phyloP scores from a whole-genome alignment of 2,329 filamentous ascomycete species.

The Microcyclospora tardicrescens region DNA sequence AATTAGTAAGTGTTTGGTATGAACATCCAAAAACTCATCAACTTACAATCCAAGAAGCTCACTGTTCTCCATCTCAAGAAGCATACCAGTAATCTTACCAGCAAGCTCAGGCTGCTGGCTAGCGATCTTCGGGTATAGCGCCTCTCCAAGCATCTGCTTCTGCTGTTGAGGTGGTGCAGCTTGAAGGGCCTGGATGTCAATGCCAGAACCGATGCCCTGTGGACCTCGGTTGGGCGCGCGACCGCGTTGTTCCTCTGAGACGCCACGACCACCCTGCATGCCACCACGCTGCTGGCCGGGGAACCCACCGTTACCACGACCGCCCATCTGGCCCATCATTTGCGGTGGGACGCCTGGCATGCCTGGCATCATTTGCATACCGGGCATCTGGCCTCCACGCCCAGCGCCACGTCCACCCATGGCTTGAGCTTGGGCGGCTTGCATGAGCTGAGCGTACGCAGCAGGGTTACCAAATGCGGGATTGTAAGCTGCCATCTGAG shows the following conservation, averaged over 20 bases:
- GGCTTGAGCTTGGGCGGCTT: conserved; percentile 61
- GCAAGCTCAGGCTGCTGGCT: conserved; percentile 87
- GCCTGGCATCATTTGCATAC: conserved; percentile 54
- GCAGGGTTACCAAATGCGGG: conserved; percentile 66
- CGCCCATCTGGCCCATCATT: conserved; percentile 41
- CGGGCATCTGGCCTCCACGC: conserved; percentile 52
- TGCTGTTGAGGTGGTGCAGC: conserved; percentile 58
- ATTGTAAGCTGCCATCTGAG: conserved; percentile 55
- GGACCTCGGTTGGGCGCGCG: conserved; percentile 24
- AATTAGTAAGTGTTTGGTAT: conserved; percentile 17
- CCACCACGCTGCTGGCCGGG: conserved; percentile 17
- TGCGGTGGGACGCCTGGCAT: conserved; percentile 42
- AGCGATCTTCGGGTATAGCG: conserved; percentile 97
- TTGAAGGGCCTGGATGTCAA: conserved; percentile 40
- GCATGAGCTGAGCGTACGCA: conserved; percentile 44
- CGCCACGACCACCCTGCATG: conserved; percentile 25
- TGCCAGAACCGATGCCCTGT: conserved; percentile 19
- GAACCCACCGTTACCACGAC: conserved; percentile 24
- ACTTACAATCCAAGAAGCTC: conserved; percentile 94
- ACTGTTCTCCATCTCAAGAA: conserved; percentile 95
- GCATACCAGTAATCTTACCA: conserved; percentile 99
- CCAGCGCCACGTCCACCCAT: conserved; percentile 54
- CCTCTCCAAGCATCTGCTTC: conserved; percentile 97
- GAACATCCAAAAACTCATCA: conserved; percentile 3
- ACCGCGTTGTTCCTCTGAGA: conserved; percentile 25